Conservation (phyloP, 2,329 filamentous ascomycete species). For the Fusarium palustre region DNA sequence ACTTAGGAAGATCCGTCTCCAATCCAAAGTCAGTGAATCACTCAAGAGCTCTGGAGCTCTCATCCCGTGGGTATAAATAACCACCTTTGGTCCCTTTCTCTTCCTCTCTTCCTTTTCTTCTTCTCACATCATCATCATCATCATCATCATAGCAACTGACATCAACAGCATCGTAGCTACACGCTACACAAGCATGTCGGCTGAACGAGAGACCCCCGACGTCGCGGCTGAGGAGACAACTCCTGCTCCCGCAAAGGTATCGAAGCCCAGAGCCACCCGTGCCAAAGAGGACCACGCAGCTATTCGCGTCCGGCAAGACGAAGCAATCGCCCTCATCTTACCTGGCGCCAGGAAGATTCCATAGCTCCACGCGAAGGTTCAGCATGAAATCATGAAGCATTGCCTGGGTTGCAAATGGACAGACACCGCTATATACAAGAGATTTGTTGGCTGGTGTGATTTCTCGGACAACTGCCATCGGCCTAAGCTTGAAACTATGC, state of each 20-base stretch:
- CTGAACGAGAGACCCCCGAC: background rate
- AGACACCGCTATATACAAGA: background rate
- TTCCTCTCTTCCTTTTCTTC: background rate
- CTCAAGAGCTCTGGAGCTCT: background rate
- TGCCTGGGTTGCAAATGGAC: background rate
- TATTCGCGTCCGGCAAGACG: background rate
- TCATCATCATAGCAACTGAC: too few relatives aligned
- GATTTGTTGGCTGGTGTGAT: conserved; percentile 14
- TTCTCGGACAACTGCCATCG: rapidly evolving
- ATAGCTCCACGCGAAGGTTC: background rate
- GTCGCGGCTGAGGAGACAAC: background rate
- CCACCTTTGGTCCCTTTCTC: rapidly evolving
- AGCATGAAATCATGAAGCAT: background rate
- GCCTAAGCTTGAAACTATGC: background rate
- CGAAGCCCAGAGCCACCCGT: background rate
- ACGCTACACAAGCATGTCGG: background rate
- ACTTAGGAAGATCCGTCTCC: background rate
- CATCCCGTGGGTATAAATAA: background rate
- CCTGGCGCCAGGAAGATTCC: background rate
- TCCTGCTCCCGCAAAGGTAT: background rate
- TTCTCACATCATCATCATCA: background rate
- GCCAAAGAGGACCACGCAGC: background rate
- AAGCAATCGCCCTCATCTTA: conserved; percentile 5
- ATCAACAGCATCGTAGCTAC: too few relatives aligned
- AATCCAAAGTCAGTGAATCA: background rate